Conservation (phyloP, 1,284 basidiomycete species). For the Agaricales sp. region DNA sequence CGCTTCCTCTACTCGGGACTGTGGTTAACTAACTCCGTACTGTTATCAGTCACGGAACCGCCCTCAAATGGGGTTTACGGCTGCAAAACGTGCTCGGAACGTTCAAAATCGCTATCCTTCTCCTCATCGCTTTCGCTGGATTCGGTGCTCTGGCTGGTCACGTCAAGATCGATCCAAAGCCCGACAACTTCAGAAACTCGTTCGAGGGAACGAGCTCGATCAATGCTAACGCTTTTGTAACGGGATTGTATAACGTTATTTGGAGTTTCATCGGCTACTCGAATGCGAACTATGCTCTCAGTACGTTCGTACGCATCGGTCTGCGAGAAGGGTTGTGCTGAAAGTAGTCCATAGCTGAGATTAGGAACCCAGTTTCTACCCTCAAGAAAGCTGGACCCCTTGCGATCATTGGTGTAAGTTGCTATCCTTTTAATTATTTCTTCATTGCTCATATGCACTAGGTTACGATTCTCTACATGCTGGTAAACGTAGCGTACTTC, state of each 20-base stretch:
- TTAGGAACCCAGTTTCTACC: slow-evolving; percentile 25
- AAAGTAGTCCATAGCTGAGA: slow-evolving; percentile 17
- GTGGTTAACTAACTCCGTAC: slow-evolving; percentile 11
- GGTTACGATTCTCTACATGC: slow-evolving; percentile 23
- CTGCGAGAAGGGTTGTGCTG: not conserved
- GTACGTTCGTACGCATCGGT: not conserved
- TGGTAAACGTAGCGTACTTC: slow-evolving; percentile 28
- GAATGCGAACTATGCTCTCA: slow-evolving; percentile 29
- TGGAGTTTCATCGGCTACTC: slow-evolving; percentile 24
- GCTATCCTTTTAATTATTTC: not conserved
- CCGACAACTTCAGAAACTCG: slow-evolving; percentile 22
- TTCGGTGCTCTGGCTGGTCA: slow-evolving; percentile 22
- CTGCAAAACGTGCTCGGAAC: slow-evolving; percentile 36
- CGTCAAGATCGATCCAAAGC: slow-evolving; percentile 8
- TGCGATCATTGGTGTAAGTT: slow-evolving; percentile 18
- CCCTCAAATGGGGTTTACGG: slow-evolving; percentile 30
- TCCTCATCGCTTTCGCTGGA: slow-evolving; percentile 30
- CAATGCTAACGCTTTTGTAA: slow-evolving; percentile 18
- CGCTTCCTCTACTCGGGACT: not conserved
- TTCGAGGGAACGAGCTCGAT: slow-evolving; percentile 23
- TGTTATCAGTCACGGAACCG: slow-evolving; percentile 29
- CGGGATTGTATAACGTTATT: slow-evolving; percentile 24
- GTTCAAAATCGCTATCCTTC: slow-evolving; percentile 33
- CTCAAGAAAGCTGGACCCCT: slow-evolving; percentile 25
- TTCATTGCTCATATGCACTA: not conserved